Conservation (phyloP, 305 asterid genomes). For the Caryopteris hybrid region DNA sequence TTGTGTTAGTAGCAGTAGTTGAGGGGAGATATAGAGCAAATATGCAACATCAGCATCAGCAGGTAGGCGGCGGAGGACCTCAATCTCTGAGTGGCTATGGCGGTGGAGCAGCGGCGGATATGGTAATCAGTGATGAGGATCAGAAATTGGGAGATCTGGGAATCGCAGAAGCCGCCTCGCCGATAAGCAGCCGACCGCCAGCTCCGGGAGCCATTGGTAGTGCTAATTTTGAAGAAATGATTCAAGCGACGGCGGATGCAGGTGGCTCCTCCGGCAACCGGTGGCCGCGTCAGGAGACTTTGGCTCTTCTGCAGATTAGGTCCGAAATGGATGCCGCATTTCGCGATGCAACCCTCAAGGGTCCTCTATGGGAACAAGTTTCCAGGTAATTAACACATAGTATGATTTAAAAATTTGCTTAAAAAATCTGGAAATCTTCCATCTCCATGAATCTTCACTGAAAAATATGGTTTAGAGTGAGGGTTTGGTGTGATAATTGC, state of each 20-base stretch:
- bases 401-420: no score
- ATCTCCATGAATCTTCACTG: not conserved
- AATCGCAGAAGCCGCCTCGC: conserved; percentile 38
- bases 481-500: conserved; percentile 7
- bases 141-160: conserved; percentile 37
- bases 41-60: conserved; percentile 25
- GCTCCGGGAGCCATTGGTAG: not conserved
- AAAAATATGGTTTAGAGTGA: not conserved
- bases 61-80: not conserved
- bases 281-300: conserved; percentile 71
- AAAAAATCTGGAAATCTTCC: not conserved
- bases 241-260: conserved; percentile 22
- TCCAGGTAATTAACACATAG: conserved; percentile 31
- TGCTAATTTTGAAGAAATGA: conserved; percentile 27
- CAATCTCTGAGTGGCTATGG: not conserved
- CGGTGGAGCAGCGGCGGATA: conserved; percentile 2
- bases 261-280: conserved; percentile 31
- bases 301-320: conserved; percentile 52
- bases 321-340: conserved; percentile 58
- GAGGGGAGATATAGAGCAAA: not conserved
- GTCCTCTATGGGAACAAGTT: conserved; percentile 62
- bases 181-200: conserved; percentile 41
- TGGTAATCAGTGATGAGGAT: conserved; percentile 17
- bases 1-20: not conserved
- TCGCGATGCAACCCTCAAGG: conserved; percentile 60